Evolutionary conservation across 371 early-diverging fungal species (phyloP).

Genomic region (Capniomyces stellatus): DNA sequence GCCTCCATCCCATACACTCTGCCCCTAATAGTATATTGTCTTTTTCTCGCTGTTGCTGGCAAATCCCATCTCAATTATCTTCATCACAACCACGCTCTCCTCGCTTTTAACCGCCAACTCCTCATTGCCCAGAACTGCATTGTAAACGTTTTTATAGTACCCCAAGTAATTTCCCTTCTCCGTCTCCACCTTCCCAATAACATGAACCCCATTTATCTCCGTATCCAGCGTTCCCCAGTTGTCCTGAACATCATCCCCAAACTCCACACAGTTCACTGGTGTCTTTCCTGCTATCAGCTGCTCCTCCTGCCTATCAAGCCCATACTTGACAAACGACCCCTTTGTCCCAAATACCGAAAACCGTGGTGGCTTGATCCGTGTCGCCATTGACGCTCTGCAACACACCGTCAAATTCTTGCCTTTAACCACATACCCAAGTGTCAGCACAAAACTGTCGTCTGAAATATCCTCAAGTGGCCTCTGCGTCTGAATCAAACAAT

Average conservation of each 20-base stretch:
- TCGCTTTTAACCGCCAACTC: slow-evolving; percentile 40
- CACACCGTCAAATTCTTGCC: slow-evolving; percentile 32
- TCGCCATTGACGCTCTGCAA: slow-evolving; percentile 49
- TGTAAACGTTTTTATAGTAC: slow-evolving; percentile 45
- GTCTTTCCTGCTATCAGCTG: slow-evolving; percentile 43
- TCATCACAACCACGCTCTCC: slow-evolving; percentile 45
- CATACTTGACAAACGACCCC: slow-evolving; percentile 43
- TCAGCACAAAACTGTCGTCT: slow-evolving; percentile 43
- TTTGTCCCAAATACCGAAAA: slow-evolving; percentile 49
- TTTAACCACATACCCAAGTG: slow-evolving; percentile 36
- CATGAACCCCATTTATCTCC: slow-evolving; percentile 29
- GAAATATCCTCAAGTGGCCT: slow-evolving; percentile 35
- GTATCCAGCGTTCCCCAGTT: slow-evolving; percentile 37
- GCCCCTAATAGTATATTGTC: too few relatives aligned
- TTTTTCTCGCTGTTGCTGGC: slow-evolving; percentile 25
- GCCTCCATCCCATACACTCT: not conserved
- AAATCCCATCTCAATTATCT: slow-evolving; percentile 47
- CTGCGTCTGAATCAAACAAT: slow-evolving; percentile 42
- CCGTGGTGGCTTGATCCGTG: slow-evolving; percentile 40
- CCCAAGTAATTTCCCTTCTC: slow-evolving; percentile 34
- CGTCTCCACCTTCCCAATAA: slow-evolving; percentile 37
- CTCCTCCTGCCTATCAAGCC: slow-evolving; percentile 54
- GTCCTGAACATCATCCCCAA: slow-evolving; percentile 31
- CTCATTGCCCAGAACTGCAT: slow-evolving; percentile 31
- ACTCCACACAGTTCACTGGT: slow-evolving; percentile 24